phyloP scores from a whole-genome alignment of 768 basidiomycete species.

The Phanerodontia chrysosporium region DNA sequence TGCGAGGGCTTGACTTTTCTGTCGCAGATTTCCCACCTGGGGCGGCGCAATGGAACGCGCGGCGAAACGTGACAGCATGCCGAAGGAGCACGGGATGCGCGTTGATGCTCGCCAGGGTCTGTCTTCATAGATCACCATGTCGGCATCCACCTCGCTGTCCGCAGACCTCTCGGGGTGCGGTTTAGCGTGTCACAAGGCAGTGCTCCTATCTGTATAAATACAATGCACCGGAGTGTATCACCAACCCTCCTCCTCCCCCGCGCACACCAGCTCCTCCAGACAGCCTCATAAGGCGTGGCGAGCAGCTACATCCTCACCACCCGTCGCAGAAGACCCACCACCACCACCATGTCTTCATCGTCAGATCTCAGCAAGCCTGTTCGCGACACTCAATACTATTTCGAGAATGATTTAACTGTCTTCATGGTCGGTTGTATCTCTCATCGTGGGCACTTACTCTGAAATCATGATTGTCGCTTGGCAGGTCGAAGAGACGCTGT shows the following conservation, averaged over 20 bases:
- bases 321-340: no score
- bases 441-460: not conserved
- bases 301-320: no score
- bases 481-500: slow-evolving; percentile 34
- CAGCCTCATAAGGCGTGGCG: not conserved
- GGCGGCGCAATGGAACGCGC: no score
- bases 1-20: no score
- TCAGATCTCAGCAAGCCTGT: not conserved
- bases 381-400: slow-evolving; percentile 17
- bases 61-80: no score
- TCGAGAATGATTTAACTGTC: slow-evolving; percentile 17
- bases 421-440: slow-evolving; percentile 16
- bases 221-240: not conserved
- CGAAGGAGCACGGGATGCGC: no score
- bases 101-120: not conserved
- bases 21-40: no score
- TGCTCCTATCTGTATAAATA: not conserved
- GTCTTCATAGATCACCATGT: not conserved
- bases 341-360: not conserved
- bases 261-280: not conserved
- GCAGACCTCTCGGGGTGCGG: not conserved
- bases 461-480: not conserved
- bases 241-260: not conserved
- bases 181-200: not conserved
- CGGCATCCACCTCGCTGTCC: not conserved